These are phyloP conservation scores for Acanthamoeba healyi DNA, from an alignment of 208 protist genomes.

Conservation along the genomic window DNA sequence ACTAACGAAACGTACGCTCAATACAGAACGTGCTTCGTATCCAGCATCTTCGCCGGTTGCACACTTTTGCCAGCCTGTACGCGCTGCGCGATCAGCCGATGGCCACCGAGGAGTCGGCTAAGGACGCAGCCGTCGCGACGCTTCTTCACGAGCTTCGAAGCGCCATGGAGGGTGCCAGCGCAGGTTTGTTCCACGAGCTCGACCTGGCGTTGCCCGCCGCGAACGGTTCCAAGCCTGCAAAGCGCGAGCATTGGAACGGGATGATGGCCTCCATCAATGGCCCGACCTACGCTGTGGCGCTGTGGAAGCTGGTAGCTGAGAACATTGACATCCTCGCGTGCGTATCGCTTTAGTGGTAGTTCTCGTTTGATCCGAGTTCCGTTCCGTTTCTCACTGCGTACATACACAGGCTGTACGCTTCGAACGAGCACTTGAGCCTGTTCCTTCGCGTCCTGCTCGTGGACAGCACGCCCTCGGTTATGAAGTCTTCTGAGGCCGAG, in stretches of 20 bases:
- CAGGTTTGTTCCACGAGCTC: slow-evolving; percentile 36
- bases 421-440: slow-evolving; percentile 36
- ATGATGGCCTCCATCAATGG: slow-evolving; percentile 29
- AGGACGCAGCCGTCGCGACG: background rate
- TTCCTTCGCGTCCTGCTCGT: slow-evolving; percentile 58
- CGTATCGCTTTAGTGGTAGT: background rate
- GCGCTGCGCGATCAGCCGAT: slow-evolving; percentile 31
- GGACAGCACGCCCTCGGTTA: background rate
- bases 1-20: no score
- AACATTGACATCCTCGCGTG: slow-evolving; percentile 64
- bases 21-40: slow-evolving; percentile 29
- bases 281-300: background rate
- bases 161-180: background rate
- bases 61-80: slow-evolving; percentile 65
- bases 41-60: slow-evolving; percentile 43
- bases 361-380: background rate
- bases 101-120: background rate
- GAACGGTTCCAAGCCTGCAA: background rate
- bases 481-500: background rate
- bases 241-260: slow-evolving; percentile 52
- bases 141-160: background rate
- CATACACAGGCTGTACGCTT: background rate
- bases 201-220: background rate
- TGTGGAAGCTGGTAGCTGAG: slow-evolving; percentile 71
- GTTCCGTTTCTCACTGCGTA: background rate